Base-by-base conservation (phyloP, 2,329 filamentous ascomycete species). In the Geoglossum cookeanum region DNA sequence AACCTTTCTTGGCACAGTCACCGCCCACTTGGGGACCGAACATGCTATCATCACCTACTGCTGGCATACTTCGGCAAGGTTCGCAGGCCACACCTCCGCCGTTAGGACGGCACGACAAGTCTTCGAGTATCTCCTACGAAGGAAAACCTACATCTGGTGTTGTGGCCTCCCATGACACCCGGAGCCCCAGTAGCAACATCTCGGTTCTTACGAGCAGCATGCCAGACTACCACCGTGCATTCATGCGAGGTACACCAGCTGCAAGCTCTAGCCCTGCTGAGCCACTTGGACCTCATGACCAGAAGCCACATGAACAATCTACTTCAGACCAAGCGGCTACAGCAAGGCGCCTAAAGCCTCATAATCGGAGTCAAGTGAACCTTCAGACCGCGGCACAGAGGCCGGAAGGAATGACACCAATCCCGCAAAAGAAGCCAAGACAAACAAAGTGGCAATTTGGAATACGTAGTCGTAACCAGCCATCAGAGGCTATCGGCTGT, bases 391-490 rank as follows among this genome's bases (percentile, higher is more conserved):
- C 69, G 58, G 78, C 66, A 66, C 78, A 71, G 61, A 75, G 79
- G 42, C 79, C 74, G 3, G 78, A 77, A 63, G 73, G 68, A 6
- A 74, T 78, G 71, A 77, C 78, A 3, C 70, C 71, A n/a, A 63
- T 77, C 33, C 79, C 81, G 1, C 68, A 74, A 3, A 88, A 86
- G 72, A 89, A 87, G 68, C 71, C 76, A 4, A 89, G 87, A 65
- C 85, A 85, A 0, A 87, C 90, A 15, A 87, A 91, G 62, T 98
- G 92, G 92, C 92, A 98, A 68, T 98, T 98, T 67, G 92, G 92
- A 58, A 98, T 98, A 60, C 81, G 92, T 42, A 95, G 88, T 51
- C 82, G 92, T 54, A 98, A 97, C 65, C 85, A 88, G 58, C 92
- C 92, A 0, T 88, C 90, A 64, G 92, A 98, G 68, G 92, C 92